A percentile compares a stretch with the other conserved stretches of the same genome.
Evolutionary conservation across 2,329 filamentous ascomycete species (phyloP).

Genomic region (Biscogniauxia sp.): DNA sequence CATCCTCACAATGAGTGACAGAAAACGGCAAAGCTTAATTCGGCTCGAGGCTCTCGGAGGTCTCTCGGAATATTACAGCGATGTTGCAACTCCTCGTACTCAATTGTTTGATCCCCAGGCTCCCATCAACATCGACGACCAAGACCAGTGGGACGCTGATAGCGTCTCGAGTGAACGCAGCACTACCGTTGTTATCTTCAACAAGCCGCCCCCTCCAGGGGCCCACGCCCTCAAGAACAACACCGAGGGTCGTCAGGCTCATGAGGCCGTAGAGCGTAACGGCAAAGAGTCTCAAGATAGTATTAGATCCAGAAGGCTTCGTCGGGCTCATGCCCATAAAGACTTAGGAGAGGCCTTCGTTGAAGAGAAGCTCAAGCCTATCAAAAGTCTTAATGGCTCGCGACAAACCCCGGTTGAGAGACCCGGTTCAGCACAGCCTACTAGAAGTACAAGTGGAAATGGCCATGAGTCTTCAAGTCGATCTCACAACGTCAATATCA

Average conservation of each 20-base stretch:
- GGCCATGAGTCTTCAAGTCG: no score
- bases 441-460: not conserved
- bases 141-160: slow-evolving; percentile 2
- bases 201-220: slow-evolving; percentile 11
- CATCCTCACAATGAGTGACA: not conserved
- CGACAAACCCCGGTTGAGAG: not conserved
- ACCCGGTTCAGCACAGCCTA: not conserved
- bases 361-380: not conserved
- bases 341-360: not conserved
- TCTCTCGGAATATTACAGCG: slow-evolving; percentile 15
- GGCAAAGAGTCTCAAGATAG: no score
- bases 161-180: slow-evolving; percentile 7
- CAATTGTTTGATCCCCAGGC: not conserved
- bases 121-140: not conserved
- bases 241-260: no score
- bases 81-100: slow-evolving; percentile 6
- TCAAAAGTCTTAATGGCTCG: not conserved
- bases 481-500: not conserved
- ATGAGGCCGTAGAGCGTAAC: no score
- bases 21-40: slow-evolving; percentile 11
- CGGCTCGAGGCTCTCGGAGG: slow-evolving; percentile 16
- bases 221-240: no score
- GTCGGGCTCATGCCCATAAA: not conserved
- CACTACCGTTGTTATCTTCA: slow-evolving; percentile 8
- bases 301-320: no score